Evolutionary conservation across 345 rosid genomes (phyloP).

Genomic region (Salix viminalis): DNA sequence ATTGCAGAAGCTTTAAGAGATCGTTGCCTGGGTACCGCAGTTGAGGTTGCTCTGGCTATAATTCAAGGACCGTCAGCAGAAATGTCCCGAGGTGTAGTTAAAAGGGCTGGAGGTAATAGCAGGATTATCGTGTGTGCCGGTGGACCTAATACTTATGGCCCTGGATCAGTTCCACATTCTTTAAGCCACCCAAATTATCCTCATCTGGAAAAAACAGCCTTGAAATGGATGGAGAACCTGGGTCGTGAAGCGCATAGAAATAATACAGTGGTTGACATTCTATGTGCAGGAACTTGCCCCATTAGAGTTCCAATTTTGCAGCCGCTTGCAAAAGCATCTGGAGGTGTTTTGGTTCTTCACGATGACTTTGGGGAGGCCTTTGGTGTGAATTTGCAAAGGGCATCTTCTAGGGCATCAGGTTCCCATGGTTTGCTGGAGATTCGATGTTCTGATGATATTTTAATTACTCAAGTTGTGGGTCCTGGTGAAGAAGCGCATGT

Average conservation of each 20-base stretch:
- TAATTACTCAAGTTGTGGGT: slow-evolving; percentile 86
- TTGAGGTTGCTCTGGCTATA: slow-evolving; percentile 85
- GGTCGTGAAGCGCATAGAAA: slow-evolving; percentile 74
- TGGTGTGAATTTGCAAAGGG: slow-evolving; percentile 93
- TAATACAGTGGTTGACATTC: slow-evolving; percentile 78
- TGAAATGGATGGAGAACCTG: slow-evolving; percentile 80
- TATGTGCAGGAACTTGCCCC: slow-evolving; percentile 98
- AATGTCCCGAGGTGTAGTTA: slow-evolving; percentile 75
- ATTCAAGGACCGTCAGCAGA: slow-evolving; percentile 93
- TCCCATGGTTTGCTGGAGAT: slow-evolving; percentile 84
- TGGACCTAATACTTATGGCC: slow-evolving; percentile 92
- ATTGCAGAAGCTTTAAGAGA: slow-evolving; percentile 85
- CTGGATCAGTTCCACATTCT: slow-evolving; percentile 88
- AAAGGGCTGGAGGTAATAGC: slow-evolving; percentile 85
- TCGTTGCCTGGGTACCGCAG: slow-evolving; percentile 84
- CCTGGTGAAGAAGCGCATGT: slow-evolving; percentile 92
- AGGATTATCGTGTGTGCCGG: slow-evolving; percentile 90
- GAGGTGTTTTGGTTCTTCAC: slow-evolving; percentile 92
- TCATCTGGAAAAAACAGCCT: slow-evolving; percentile 76
- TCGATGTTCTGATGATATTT: slow-evolving; percentile 91
- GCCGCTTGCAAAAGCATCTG: slow-evolving; percentile 93
- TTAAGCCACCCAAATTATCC: slow-evolving; percentile 81
- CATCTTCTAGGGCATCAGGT: slow-evolving; percentile 79
- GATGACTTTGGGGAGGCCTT: slow-evolving; percentile 99
- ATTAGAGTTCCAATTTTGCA: slow-evolving; percentile 79